Base-by-base conservation (phyloP, 805 yeast species). In the Priceomyces haplophilus region DNA sequence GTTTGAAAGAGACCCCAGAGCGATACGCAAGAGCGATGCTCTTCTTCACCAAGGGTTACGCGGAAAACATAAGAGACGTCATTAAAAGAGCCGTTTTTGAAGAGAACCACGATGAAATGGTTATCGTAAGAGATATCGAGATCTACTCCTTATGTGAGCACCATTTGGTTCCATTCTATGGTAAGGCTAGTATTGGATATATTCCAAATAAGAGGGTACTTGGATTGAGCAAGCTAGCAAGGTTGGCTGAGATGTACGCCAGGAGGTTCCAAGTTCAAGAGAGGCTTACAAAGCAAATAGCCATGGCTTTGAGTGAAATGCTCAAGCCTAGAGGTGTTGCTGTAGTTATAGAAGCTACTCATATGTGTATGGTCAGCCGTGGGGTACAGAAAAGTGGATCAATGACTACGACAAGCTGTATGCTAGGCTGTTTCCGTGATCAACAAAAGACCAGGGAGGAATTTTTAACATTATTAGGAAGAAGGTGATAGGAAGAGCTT, bases 71-170 rank as follows among this genome's bases (percentile, higher is more conserved):
- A 46, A 76, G 87, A 48, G 96, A 88, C 58, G 96, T 89, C 20
- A 85, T 93, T 57, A 91, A 93, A 55, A 76, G 90, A 47, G 99
- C 99, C 0, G 95, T 93, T 5, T 93, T 93, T 55, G 97, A 93
- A 62, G 98, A 93, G 62, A 96, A 93, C 61, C 99, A 93, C 61
- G 98, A 93, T 62, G 99, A 93, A 61, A 93, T 93, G 98, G 98
- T 93, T 37, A 90, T 93, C 50, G 99, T 93, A 19, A 78, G 91
- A 58, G 97, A 93, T 64, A 93, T 93, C 44, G 96, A 88, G 54
- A 79, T 93, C 41, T 86, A 83, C 62, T 88, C 97, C 3, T 72
- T 93, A 41, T 93, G 99, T 66, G 99, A 93, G 67, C 99, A 93
- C 63, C 99, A 93, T 67, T 70, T 93, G 55, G 99, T 95, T 20